Evolutionary conservation across 2,329 filamentous ascomycete species (phyloP).

Genomic region (Cytospora mali): DNA sequence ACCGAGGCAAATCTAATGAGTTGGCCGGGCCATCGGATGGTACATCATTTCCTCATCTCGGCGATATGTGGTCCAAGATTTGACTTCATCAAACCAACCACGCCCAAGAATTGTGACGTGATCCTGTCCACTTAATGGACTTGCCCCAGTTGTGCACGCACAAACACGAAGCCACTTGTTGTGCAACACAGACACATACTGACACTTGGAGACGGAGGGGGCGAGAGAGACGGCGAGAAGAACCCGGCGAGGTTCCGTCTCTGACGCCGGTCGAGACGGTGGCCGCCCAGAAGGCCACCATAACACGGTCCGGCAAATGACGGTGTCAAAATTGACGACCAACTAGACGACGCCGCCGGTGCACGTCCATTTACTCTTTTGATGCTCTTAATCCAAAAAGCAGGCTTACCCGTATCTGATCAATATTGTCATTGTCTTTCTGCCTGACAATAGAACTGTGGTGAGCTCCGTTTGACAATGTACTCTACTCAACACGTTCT

Average conservation of each 20-base stretch:
- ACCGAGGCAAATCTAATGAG: background rate
- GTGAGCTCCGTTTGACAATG: background rate
- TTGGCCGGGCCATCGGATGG: background rate
- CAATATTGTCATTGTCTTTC: background rate
- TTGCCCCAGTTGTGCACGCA: background rate
- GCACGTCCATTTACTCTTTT: background rate
- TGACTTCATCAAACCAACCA: slow-evolving; percentile 24
- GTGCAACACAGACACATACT: no score
- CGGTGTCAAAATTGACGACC: background rate
- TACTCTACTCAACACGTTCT: background rate
- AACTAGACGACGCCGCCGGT: no score
- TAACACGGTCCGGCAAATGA: slow-evolving; percentile 11
- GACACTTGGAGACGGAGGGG: background rate
- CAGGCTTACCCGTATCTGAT: no score
- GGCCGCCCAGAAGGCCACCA: background rate
- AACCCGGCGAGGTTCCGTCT: slow-evolving; percentile 2
- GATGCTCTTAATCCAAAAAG: no score
- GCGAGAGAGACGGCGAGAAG: background rate
- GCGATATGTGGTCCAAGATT: slow-evolving; percentile 17
- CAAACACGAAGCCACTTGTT: background rate
- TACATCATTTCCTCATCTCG: slow-evolving; percentile 4
- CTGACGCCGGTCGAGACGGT: slow-evolving; percentile 10
- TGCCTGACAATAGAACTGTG: no score
- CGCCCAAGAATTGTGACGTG: slow-evolving; percentile 10
- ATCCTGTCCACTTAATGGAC: background rate